These are phyloP conservation scores for Colletotrichum sp. DNA, from an alignment of 2,329 filamentous ascomycete species.

Conservation along the genomic window DNA sequence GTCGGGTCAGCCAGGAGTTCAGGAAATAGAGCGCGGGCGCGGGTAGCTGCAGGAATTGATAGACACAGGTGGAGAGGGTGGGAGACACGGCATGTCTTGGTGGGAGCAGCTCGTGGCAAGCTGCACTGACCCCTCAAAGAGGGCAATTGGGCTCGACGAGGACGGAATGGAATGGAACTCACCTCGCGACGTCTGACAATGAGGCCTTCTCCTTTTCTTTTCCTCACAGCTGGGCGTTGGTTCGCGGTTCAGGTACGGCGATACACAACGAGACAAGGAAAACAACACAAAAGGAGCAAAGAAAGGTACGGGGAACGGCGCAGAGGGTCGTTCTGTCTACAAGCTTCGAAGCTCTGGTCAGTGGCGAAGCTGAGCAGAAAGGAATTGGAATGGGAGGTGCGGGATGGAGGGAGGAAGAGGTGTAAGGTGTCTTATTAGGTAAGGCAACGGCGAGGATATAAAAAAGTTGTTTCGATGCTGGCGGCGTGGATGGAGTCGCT, in stretches of 20 bases:
- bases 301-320: slow-evolving; percentile 2
- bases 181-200: slow-evolving; percentile 12
- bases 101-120: background rate
- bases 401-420: background rate
- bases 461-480: slow-evolving; percentile 4
- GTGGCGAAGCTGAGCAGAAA: slow-evolving; percentile 8
- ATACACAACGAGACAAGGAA: background rate
- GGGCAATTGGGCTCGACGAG: background rate
- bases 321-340: background rate
- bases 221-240: background rate
- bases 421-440: slow-evolving; percentile 19
- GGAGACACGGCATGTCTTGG: background rate
- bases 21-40: background rate
- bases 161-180: background rate
- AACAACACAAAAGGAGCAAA: background rate
- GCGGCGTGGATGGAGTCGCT: slow-evolving; percentile 1
- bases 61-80: background rate
- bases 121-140: background rate
- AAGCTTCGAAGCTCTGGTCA: slow-evolving; percentile 3
- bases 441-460: background rate
- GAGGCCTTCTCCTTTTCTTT: slow-evolving; percentile 1
- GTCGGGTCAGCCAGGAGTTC: slow-evolving; percentile 1
- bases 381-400: background rate
- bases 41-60: slow-evolving; percentile 10
- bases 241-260: background rate